A percentile compares a stretch with the other conserved stretches of the same genome.
Evolutionary conservation across 345 rosid species (phyloP).

Genomic region (Raphanus raphanistrum): DNA sequence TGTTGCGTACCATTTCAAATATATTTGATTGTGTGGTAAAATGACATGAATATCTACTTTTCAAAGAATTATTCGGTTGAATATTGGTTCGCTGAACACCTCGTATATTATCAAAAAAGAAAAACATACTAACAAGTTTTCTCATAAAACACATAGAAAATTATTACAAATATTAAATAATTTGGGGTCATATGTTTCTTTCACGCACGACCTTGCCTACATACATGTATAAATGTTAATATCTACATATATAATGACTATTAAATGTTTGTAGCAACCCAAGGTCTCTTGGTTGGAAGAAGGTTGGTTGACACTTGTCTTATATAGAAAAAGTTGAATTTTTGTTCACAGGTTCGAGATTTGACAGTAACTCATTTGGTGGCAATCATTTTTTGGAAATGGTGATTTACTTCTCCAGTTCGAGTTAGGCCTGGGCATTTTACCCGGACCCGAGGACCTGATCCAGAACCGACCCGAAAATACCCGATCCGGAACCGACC

Average conservation of each 20-base stretch:
- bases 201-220: conserved; percentile 23
- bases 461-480: too few relatives aligned
- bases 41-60: too few relatives aligned
- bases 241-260: neutral
- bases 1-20: too few relatives aligned
- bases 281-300: conserved; percentile 28
- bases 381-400: neutral
- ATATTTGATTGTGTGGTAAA: too few relatives aligned
- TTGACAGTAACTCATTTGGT: conserved; percentile 25
- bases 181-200: conserved; percentile 22
- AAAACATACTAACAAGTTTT: neutral
- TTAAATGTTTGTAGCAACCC: conserved; percentile 18
- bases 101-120: neutral
- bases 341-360: conserved; percentile 19
- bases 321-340: conserved; percentile 30
- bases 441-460: too few relatives aligned
- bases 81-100: too few relatives aligned
- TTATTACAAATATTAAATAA: neutral
- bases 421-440: too few relatives aligned
- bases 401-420: neutral
- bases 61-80: too few relatives aligned
- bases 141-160: neutral
- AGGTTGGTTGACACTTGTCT: conserved; percentile 36
- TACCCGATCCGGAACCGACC: too few relatives aligned
- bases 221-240: neutral